Evolutionary conservation across 352 stramenopile species (phyloP).

Genomic region (Elongisporangium senticosum): DNA sequence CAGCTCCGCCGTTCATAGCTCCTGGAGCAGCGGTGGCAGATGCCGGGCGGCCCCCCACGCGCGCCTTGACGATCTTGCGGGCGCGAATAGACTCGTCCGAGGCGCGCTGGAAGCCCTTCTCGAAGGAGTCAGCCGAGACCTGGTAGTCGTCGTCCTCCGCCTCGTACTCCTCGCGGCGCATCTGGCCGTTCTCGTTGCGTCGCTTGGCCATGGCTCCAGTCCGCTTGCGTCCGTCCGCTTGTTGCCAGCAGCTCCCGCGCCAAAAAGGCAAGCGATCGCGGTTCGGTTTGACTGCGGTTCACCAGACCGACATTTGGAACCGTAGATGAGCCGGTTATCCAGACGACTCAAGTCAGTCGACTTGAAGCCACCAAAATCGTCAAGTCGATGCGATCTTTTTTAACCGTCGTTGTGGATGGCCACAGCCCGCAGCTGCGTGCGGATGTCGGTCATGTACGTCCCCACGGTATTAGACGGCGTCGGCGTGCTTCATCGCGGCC

Average conservation of each 20-base stretch:
- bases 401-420: too few relatives aligned
- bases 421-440: slow-evolving; percentile 24
- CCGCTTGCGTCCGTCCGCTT: background rate
- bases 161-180: slow-evolving; percentile 84
- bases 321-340: background rate
- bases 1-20: background rate
- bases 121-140: slow-evolving; percentile 34
- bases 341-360: background rate
- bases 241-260: background rate
- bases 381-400: too few relatives aligned
- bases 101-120: slow-evolving; percentile 68
- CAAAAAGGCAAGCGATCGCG: background rate
- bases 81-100: slow-evolving; percentile 58
- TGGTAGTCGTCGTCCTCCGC: slow-evolving; percentile 29
- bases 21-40: background rate
- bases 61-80: slow-evolving; percentile 78
- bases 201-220: slow-evolving; percentile 65
- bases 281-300: background rate
- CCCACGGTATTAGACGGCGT: too few relatives aligned
- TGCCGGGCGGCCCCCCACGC: slow-evolving; percentile 13
- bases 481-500: too few relatives aligned
- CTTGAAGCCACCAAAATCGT: too few relatives aligned
- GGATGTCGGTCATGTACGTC: slow-evolving; percentile 59
- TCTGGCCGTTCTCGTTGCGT: slow-evolving; percentile 79
- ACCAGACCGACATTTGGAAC: background rate